These are phyloP conservation scores for Lactarius akahatsu DNA, from an alignment of 768 basidiomycete species.

Conservation along the genomic window DNA sequence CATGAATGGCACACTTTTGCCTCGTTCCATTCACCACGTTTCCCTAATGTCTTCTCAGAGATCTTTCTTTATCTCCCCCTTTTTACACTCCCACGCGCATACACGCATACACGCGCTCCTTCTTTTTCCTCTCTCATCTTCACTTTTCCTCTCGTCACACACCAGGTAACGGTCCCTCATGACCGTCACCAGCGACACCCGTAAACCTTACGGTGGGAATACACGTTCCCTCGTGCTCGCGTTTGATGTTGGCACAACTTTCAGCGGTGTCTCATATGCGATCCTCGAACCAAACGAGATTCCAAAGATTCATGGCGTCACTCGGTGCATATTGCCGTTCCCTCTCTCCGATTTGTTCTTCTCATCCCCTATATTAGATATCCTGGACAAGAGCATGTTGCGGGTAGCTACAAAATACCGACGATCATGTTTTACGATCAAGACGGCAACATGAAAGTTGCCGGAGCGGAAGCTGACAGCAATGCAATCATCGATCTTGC, in stretches of 20 bases:
- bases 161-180: conserved; percentile 34
- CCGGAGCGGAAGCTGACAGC: conserved; percentile 75
- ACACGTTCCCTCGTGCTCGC: conserved; percentile 70
- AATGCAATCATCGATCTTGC: conserved; percentile 57
- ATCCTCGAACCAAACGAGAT: conserved; percentile 80
- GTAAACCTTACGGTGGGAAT: conserved; percentile 70
- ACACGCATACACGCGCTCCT: conserved; percentile 2
- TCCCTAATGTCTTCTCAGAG: neutral
- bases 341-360: neutral
- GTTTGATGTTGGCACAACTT: conserved; percentile 80
- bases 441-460: conserved; percentile 62
- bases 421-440: conserved; percentile 73
- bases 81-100: conserved; percentile 1
- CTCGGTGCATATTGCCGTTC: conserved; percentile 49
- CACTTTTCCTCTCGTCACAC: conserved; percentile 21
- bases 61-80: conserved; percentile 1
- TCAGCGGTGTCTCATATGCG: conserved; percentile 80
- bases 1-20: neutral
- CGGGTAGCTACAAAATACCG: conserved; percentile 82
- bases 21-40: conserved; percentile 12
- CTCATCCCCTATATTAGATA: conserved; percentile 47
- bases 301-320: conserved; percentile 78
- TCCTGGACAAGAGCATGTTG: conserved; percentile 83
- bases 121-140: conserved; percentile 5
- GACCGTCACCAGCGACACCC: conserved; percentile 59